A percentile compares a stretch with the other conserved stretches of the same genome.
Evolutionary conservation across 352 stramenopile species (phyloP).

Genomic region (Phytophthora uliginosa): DNA sequence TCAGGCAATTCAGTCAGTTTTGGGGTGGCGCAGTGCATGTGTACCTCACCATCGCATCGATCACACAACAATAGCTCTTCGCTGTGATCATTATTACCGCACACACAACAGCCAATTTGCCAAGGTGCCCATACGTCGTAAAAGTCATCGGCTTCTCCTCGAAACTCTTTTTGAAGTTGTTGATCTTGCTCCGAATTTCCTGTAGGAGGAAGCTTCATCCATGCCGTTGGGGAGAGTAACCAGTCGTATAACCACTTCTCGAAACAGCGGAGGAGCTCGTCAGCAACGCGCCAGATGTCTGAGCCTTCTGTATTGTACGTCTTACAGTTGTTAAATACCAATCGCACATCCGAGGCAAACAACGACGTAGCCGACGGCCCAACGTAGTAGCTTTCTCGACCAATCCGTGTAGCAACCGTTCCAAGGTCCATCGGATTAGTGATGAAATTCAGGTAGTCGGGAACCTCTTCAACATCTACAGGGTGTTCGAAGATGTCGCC

Average conservation of each 20-base stretch:
- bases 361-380: conserved; percentile 74
- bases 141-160: conserved; percentile 61
- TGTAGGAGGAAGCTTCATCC: conserved; percentile 75
- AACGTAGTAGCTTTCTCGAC: conserved; percentile 86
- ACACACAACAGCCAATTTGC: conserved; percentile 84
- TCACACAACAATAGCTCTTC: conserved; percentile 88
- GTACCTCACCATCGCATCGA: conserved; percentile 89
- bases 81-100: conserved; percentile 77
- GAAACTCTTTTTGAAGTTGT: conserved; percentile 68
- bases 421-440: conserved; percentile 92
- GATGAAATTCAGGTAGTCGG: conserved; percentile 91
- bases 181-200: conserved; percentile 58
- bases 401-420: conserved; percentile 75
- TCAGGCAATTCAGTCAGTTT: conserved; percentile 77
- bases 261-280: conserved; percentile 79
- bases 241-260: conserved; percentile 92
- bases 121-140: conserved; percentile 86
- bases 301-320: conserved; percentile 86
- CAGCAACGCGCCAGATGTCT: conserved; percentile 81
- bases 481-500: conserved; percentile 87
- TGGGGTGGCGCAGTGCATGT: conserved; percentile 87
- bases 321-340: conserved; percentile 92
- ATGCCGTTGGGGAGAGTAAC: conserved; percentile 81
- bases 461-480: conserved; percentile 83
- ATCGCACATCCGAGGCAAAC: conserved; percentile 86